Evolutionary conservation across 148 eudicot species (phyloP).

Genomic region (Silene uniflora): DNA sequence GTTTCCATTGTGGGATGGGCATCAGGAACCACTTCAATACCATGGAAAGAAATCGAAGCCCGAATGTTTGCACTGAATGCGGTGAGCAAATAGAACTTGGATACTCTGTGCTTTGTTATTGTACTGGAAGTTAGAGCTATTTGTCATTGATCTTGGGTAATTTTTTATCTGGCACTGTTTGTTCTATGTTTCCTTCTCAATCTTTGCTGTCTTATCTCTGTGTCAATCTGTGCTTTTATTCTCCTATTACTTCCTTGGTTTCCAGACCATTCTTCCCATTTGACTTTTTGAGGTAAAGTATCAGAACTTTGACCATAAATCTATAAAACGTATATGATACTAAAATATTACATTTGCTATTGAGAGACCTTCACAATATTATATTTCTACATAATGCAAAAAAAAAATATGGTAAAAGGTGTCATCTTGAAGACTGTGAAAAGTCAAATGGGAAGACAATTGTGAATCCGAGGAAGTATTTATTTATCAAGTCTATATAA

Average conservation of each 20-base stretch:
- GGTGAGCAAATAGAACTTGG: slow-evolving; percentile 44
- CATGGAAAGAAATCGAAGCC: slow-evolving; percentile 91
- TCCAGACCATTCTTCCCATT: not conserved
- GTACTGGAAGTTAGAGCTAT: not conserved
- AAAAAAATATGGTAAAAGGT: too few relatives aligned
- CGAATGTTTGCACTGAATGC: slow-evolving; percentile 82
- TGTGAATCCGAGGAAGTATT: not conserved
- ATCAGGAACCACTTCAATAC: slow-evolving; percentile 48
- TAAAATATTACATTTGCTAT: not conserved
- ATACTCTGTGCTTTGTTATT: not conserved
- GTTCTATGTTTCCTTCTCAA: not conserved
- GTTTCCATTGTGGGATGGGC: slow-evolving; percentile 64
- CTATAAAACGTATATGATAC: not conserved
- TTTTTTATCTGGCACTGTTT: not conserved
- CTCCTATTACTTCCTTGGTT: not conserved
- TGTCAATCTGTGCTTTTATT: not conserved
- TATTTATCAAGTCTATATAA: not conserved
- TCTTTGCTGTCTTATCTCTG: not conserved
- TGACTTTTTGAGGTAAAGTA: not conserved
- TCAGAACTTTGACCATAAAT: too few relatives aligned
- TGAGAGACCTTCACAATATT: not conserved
- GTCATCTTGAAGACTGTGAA: not conserved
- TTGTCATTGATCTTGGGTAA: not conserved
- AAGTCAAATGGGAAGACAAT: not conserved
- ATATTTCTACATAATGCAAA: too few relatives aligned